Evolutionary conservation across 768 basidiomycete genomes (phyloP).

Genomic region (Hypholoma sublateritium): DNA sequence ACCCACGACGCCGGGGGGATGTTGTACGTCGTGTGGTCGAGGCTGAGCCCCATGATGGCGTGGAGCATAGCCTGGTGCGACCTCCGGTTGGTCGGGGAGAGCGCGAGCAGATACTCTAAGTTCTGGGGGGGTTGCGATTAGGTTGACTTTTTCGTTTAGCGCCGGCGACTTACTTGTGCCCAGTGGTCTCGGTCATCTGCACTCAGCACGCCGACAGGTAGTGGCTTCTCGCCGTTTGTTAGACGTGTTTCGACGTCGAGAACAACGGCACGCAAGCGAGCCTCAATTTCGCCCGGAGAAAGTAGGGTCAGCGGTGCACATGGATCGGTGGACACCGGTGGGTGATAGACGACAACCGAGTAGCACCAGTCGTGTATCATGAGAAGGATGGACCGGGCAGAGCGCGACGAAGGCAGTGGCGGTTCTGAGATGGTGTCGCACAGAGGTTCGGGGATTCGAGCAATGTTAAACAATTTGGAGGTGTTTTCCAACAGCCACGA

Average conservation of each 20-base stretch:
- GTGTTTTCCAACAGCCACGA: constrained; percentile 64
- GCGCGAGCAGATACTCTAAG: constrained; percentile 60
- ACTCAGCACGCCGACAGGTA: constrained; percentile 69
- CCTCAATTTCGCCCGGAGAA: constrained; percentile 40
- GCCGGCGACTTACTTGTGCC: constrained; percentile 59
- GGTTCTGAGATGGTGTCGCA: constrained; percentile 64
- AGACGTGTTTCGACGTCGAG: constrained; percentile 58
- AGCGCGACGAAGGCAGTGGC: constrained; percentile 42
- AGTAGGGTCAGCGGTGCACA: constrained; percentile 29
- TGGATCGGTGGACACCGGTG: constrained; percentile 23
- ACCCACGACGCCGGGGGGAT: constrained; percentile 28
- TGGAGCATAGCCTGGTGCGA: constrained; percentile 64
- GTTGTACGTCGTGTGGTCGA: constrained; percentile 70
- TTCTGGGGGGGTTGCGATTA: constrained; percentile 47
- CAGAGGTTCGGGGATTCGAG: constrained; percentile 65
- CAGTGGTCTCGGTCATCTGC: constrained; percentile 82
- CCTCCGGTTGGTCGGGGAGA: constrained; percentile 65
- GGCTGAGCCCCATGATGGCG: constrained; percentile 77
- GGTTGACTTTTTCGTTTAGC: background rate
- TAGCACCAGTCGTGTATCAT: constrained; percentile 82
- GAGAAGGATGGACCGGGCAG: constrained; percentile 62
- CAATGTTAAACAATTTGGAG: constrained; percentile 71
- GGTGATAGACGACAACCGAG: constrained; percentile 63
- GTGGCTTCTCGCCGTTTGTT: constrained; percentile 51
- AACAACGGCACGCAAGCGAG: constrained; percentile 43